These are phyloP conservation scores for Madurella fahalii DNA, from an alignment of 2,329 filamentous ascomycete genomes.

Conservation along the genomic window DNA sequence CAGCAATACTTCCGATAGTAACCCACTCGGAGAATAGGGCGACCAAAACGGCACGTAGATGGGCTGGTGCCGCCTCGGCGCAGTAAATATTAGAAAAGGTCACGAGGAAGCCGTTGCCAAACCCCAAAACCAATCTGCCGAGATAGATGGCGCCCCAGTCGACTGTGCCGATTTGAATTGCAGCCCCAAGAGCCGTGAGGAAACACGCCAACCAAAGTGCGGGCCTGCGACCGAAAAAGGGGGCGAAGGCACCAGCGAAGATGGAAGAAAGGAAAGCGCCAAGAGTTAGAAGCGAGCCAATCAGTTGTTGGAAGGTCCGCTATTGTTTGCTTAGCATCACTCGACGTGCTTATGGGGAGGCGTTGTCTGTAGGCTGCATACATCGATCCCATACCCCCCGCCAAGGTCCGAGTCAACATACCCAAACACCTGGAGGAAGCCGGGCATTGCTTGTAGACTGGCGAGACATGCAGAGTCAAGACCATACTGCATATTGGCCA, in stretches of 20 bases:
- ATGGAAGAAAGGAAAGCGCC: constrained; percentile 48
- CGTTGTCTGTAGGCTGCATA: constrained; percentile 20
- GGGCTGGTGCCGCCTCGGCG: constrained; percentile 44
- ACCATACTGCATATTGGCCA: constrained; percentile 51
- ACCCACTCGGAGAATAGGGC: constrained; percentile 47
- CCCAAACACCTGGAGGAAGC: constrained; percentile 48
- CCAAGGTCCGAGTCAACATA: constrained; percentile 37
- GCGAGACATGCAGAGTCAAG: constrained; percentile 45
- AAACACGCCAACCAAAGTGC: constrained; percentile 46
- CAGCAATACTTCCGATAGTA: constrained; percentile 45
- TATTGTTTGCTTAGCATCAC: constrained; percentile 19
- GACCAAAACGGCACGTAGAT: constrained; percentile 46
- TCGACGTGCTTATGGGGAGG: no score
- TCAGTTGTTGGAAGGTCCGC: constrained; percentile 49
- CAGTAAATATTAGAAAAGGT: constrained; percentile 46
- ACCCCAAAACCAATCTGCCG: constrained; percentile 42
- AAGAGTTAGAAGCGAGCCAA: constrained; percentile 48
- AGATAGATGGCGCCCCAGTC: constrained; percentile 40
- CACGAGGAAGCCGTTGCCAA: constrained; percentile 42
- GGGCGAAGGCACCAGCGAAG: constrained; percentile 43
- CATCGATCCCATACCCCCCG: constrained; percentile 40
- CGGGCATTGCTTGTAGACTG: constrained; percentile 47
- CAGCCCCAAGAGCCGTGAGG: constrained; percentile 40
- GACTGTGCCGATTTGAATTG: constrained; percentile 42
- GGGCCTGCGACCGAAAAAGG: constrained; percentile 42